These are phyloP conservation scores for Jaenimonas drosophilae DNA, from an alignment of 208 protist species.

Conservation along the genomic window DNA sequence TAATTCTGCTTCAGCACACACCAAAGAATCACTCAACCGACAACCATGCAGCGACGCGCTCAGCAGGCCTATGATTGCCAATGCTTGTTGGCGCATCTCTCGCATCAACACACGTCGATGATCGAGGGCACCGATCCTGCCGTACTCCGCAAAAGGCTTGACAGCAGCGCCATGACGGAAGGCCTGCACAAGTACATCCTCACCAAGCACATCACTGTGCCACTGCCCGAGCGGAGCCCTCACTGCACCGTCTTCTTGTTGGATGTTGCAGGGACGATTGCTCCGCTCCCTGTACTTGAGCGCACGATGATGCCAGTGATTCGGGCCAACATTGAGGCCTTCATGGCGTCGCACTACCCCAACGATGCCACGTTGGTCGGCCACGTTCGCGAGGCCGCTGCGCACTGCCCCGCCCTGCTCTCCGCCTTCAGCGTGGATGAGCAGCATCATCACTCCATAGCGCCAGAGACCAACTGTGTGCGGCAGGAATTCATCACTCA, in stretches of 20 bases:
- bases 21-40: conserved; percentile 4
- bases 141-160: neutral
- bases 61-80: conserved; percentile 9
- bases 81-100: conserved; percentile 13
- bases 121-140: neutral
- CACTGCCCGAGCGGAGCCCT: neutral
- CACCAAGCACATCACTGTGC: neutral
- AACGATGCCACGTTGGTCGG: conserved; percentile 6
- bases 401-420: conserved; percentile 2
- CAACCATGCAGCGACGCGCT: conserved; percentile 9
- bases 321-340: conserved; percentile 14
- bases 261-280: neutral
- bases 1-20: too few species aligned
- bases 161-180: neutral
- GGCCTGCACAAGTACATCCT: neutral
- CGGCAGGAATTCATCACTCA: too few species aligned
- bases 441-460: conserved; percentile 1
- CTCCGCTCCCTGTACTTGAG: too few species aligned
- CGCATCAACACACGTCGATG: too few species aligned
- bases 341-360: conserved; percentile 32
- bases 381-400: conserved; percentile 6
- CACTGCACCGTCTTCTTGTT: neutral
- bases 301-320: conserved; percentile 49
- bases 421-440: conserved; percentile 6
- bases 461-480: too few species aligned